Base-by-base conservation (phyloP, 2,329 filamentous ascomycete species). In the Nannizziopsis barbatae region DNA sequence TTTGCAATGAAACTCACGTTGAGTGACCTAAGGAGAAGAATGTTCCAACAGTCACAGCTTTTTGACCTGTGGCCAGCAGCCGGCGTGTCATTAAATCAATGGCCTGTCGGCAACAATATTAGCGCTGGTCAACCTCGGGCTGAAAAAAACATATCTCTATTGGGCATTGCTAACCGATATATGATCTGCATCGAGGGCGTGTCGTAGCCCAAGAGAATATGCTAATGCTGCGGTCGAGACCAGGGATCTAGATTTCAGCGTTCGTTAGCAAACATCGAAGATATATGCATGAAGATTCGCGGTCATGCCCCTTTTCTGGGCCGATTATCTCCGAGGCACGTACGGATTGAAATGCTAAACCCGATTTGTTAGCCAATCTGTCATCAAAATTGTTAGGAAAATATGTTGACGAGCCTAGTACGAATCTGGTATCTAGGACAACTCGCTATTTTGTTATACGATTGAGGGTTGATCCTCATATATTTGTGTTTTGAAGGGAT, bases 101-200 rank as follows among this genome's bases (percentile, higher is more conserved):
- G 54, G 89, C 90, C 58, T 75, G 50, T 20, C 27, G 32, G 68
- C 14, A 27, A 15, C 8, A 30, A 37, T n/a, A 18, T 41, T 5
- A 30, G 40, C 15, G 37, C 18, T 31, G 45, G 33, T n/a, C 30
- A 20, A 42, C 20, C 6, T 38, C 17, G 5, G 6, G 12, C 18
- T 36, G 5, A n/a, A 15, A n/a, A 2, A 5, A 11, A 10, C 38
- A 22, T 14, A 18, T 15, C 18, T 2, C 40, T 40, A 41, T 17
- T 40, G 12, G 2, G n/a, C 9, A 27, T 12, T 30, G 50, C 58
- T 36, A 64, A 75, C 73, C 36, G 79, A 80, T 55, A 86, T 86
- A 62, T 96, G 92, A 66, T 96, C 90, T n/a, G 90, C 92, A 61
- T 96, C 92, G 39, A 96, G 79, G n/a, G 90, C 90, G 71, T 96